Evolutionary conservation across 345 rosid genomes (phyloP).

Genomic region (Salix suchowensis): DNA sequence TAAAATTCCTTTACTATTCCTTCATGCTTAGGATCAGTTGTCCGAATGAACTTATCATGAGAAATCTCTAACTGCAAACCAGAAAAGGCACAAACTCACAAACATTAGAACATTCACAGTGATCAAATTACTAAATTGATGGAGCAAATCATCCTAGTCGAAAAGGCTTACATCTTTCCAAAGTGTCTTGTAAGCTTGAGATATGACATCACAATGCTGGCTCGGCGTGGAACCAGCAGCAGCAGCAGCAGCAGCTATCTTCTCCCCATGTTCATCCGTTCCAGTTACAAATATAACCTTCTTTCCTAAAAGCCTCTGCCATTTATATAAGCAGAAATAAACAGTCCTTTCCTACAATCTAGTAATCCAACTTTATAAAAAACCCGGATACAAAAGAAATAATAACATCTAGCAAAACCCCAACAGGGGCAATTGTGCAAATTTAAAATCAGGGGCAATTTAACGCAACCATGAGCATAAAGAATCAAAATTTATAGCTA

Average conservation of each 20-base stretch:
- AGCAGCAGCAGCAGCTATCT: slow-evolving; percentile 80
- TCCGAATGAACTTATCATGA: slow-evolving; percentile 80
- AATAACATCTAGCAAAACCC: too few relatives aligned
- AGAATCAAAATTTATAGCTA: not conserved
- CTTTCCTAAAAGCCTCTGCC: slow-evolving; percentile 84
- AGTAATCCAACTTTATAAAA: not conserved
- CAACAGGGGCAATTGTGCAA: too few relatives aligned
- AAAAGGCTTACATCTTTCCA: slow-evolving; percentile 64
- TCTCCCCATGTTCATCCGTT: slow-evolving; percentile 95
- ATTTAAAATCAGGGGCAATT: too few relatives aligned
- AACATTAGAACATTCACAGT: slow-evolving; percentile 2
- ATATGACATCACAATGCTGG: slow-evolving; percentile 79
- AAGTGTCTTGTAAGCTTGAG: slow-evolving; percentile 64
- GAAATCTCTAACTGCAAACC: slow-evolving; percentile 62
- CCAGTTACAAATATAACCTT: slow-evolving; percentile 82
- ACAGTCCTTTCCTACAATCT: not conserved
- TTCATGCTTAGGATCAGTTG: slow-evolving; percentile 89
- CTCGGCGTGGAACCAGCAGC: slow-evolving; percentile 58
- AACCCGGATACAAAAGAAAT: not conserved
- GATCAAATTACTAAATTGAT: not conserved
- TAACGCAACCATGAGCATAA: too few relatives aligned
- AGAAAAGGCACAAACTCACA: not conserved
- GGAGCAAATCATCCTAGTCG: not conserved
- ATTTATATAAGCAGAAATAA: slow-evolving; percentile 15
- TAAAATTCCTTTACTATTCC: slow-evolving; percentile 82